These are phyloP conservation scores for Aspergillus bertholletiae DNA, from an alignment of 495 filamentous ascomycete genomes.

Conservation along the genomic window DNA sequence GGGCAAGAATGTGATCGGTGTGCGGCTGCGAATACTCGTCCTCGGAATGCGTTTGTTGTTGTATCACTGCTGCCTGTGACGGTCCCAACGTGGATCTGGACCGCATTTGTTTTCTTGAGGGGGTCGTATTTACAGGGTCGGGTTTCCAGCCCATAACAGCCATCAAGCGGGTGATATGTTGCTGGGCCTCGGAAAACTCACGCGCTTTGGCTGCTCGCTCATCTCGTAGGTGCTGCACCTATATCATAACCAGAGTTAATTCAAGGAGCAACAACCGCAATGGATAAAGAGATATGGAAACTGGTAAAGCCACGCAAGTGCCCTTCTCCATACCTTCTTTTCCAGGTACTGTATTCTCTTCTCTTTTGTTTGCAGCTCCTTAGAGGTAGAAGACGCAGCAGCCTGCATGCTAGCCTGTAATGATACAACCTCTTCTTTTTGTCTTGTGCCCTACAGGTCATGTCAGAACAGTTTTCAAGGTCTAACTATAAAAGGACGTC, in stretches of 20 bases:
- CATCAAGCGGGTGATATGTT: constrained; percentile 46
- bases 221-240: constrained; percentile 39
- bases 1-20: constrained; percentile 10
- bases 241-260: neutral
- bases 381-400: constrained; percentile 21
- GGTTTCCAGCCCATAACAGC: constrained; percentile 42
- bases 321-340: constrained; percentile 32
- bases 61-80: constrained; percentile 7
- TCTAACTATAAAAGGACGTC: neutral
- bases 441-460: constrained; percentile 16
- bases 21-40: constrained; percentile 20
- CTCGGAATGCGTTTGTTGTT: constrained; percentile 14
- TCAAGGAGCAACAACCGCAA: neutral
- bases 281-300: too few species aligned
- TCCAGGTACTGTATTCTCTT: constrained; percentile 37
- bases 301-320: too few species aligned
- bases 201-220: constrained; percentile 42
- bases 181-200: constrained; percentile 47
- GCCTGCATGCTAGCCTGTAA: constrained; percentile 26
- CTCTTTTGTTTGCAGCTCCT: constrained; percentile 32
- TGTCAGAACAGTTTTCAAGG: neutral
- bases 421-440: constrained; percentile 21
- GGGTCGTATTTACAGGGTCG: constrained; percentile 16
- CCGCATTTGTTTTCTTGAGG: constrained; percentile 19
- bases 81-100: constrained; percentile 14